Percentiles rank a stretch among this genome's conserved stretches.
Evolutionary conservation across 116 monocot genomes (phyloP).

Genomic region (Cymodocea nodosa): DNA sequence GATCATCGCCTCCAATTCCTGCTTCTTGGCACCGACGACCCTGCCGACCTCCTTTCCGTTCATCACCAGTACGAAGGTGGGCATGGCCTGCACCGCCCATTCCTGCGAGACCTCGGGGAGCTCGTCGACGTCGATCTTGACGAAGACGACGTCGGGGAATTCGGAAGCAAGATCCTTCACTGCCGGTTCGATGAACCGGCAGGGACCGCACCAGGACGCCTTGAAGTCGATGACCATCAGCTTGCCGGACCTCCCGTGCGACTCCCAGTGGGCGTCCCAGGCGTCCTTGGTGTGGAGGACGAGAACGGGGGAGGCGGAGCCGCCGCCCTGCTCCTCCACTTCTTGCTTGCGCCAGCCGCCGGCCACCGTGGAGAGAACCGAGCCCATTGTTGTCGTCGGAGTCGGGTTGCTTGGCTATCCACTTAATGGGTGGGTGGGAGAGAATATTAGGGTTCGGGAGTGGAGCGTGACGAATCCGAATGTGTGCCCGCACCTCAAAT

Average conservation of each 20-base stretch:
- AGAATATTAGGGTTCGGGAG: too few relatives aligned
- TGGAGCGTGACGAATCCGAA: too few relatives aligned
- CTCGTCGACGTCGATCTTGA: conserved; percentile 65
- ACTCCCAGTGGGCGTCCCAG: conserved; percentile 29
- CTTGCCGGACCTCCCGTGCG: conserved; percentile 17
- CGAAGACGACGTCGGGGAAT: conserved; percentile 32
- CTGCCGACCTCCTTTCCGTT: conserved; percentile 24
- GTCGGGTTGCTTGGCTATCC: too few relatives aligned
- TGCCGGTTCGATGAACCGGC: conserved; percentile 52
- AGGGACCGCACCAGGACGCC: conserved; percentile 69
- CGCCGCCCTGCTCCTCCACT: not conserved
- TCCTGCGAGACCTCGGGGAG: conserved; percentile 24
- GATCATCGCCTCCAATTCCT: conserved; percentile 21
- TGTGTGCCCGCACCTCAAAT: too few relatives aligned
- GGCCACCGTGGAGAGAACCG: conserved; percentile 4
- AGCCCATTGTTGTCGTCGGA: conserved; percentile 3
- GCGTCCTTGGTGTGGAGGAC: conserved; percentile 16
- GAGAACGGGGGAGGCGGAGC: conserved; percentile 1
- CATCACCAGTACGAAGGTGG: conserved; percentile 29
- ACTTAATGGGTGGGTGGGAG: too few relatives aligned
- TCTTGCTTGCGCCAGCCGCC: not conserved
- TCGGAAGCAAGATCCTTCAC: conserved; percentile 40
- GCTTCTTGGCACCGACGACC: conserved; percentile 29
- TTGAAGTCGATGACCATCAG: conserved; percentile 67
- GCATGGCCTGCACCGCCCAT: conserved; percentile 38